phyloP scores from a whole-genome alignment of 1,284 basidiomycete species.

The Athelia psychrophila region DNA sequence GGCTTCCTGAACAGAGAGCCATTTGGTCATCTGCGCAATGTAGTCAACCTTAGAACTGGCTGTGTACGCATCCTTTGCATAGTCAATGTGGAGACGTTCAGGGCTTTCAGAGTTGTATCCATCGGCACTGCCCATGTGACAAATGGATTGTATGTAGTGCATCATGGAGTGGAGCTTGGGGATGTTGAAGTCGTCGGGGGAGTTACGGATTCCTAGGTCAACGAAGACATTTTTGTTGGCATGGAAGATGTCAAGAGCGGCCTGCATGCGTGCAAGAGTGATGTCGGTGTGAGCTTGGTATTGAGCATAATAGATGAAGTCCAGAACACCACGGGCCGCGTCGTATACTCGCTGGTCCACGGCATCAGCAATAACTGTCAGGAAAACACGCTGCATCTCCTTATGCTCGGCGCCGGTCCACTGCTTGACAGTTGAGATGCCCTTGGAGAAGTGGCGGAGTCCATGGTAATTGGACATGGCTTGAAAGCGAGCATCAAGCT shows the following conservation, averaged over 20 bases:
- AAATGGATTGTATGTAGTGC: slow-evolving; percentile 11
- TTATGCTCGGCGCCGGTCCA: slow-evolving; percentile 1
- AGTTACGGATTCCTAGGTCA: slow-evolving; percentile 3
- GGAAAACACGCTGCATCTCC: neutral
- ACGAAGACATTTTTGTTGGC: slow-evolving; percentile 11
- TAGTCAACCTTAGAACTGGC: slow-evolving; percentile 11
- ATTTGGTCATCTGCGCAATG: neutral
- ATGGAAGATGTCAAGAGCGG: slow-evolving; percentile 11
- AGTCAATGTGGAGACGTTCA: slow-evolving; percentile 16
- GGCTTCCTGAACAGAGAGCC: slow-evolving; percentile 7
- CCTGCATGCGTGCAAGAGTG: slow-evolving; percentile 9
- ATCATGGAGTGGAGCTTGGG: slow-evolving; percentile 18
- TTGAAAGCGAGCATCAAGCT: neutral
- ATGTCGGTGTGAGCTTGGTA: slow-evolving; percentile 8
- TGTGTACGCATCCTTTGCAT: slow-evolving; percentile 12
- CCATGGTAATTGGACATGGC: neutral
- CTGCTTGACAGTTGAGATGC: neutral
- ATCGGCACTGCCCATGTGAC: slow-evolving; percentile 2
- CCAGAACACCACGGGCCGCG: slow-evolving; percentile 3
- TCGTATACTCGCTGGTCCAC: neutral
- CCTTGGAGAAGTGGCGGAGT: neutral
- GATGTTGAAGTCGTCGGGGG: slow-evolving; percentile 18
- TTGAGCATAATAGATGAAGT: slow-evolving; percentile 12
- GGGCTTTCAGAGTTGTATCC: slow-evolving; percentile 13
- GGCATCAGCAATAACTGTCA: neutral